These are phyloP conservation scores for Epichloe typhina DNA, from an alignment of 2,329 filamentous ascomycete species.

Conservation along the genomic window DNA sequence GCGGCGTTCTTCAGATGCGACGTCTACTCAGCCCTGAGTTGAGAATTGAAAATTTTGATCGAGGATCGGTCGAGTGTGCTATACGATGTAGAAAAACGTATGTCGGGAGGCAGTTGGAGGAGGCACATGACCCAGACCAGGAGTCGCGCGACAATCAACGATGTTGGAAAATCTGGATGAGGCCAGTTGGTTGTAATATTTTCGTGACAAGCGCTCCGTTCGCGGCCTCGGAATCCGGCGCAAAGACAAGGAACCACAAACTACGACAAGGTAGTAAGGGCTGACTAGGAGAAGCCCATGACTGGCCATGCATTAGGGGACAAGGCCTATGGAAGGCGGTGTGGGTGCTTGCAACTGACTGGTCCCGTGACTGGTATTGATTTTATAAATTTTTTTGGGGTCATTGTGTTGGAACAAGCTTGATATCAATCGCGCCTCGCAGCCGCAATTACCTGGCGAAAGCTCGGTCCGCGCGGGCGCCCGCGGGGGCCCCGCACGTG, in stretches of 20 bases:
- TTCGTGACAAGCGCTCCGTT: conserved; percentile 21
- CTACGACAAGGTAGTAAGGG: too few species aligned
- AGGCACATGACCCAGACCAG: background rate
- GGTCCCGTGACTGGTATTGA: too few species aligned
- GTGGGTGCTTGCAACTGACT: too few species aligned
- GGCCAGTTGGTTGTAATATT: conserved; percentile 14
- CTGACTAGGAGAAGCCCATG: too few species aligned
- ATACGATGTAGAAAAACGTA: background rate
- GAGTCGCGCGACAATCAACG: conserved; percentile 1
- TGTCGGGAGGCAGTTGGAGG: background rate
- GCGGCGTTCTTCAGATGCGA: background rate
- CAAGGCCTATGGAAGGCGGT: too few species aligned
- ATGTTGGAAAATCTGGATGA: conserved; percentile 8
- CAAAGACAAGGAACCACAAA: background rate
- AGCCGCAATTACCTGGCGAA: too few species aligned
- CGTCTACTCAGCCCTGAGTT: background rate
- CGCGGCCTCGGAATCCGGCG: conserved; percentile 24
- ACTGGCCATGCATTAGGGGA: too few species aligned
- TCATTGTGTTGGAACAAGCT: too few species aligned
- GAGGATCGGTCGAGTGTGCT: background rate
- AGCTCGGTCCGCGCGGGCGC: too few species aligned
- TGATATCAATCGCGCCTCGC: too few species aligned
- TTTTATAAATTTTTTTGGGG: too few species aligned
- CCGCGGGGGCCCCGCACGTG: too few species aligned
- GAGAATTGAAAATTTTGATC: background rate